A percentile compares a stretch with the other conserved stretches of the same genome.
Evolutionary conservation across 2,329 filamentous ascomycete genomes (phyloP).

Genomic region (Fusarium protoensiforme): DNA sequence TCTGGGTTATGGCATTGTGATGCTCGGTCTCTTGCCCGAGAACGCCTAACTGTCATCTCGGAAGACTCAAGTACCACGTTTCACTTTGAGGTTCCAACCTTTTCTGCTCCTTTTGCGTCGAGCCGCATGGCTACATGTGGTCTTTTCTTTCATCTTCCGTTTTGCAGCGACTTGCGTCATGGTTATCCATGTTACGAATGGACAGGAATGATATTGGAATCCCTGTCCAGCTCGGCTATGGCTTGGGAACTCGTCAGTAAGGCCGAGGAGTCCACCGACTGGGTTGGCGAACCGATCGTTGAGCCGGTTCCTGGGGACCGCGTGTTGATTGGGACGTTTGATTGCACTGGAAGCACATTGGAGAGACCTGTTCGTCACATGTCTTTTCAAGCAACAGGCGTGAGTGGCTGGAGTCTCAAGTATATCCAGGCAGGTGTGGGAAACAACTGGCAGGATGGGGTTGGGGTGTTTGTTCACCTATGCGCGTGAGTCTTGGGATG

Average conservation of each 20-base stretch:
- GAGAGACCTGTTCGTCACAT: neutral
- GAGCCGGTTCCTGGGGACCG: constrained; percentile 6
- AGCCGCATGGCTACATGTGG: constrained; percentile 2
- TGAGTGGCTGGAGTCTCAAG: constrained; percentile 10
- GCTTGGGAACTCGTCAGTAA: constrained; percentile 6
- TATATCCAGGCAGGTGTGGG: constrained; percentile 4
- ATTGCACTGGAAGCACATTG: neutral
- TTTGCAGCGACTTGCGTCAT: constrained; percentile 7
- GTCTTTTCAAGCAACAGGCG: constrained; percentile 2
- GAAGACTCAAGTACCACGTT: constrained; percentile 11
- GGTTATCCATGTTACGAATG: constrained; percentile 17
- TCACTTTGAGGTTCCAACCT: constrained; percentile 3
- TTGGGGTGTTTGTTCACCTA: constrained; percentile 8
- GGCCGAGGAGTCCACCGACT: neutral
- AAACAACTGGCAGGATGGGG: constrained; percentile 9
- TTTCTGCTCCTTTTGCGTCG: neutral
- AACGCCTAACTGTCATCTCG: constrained; percentile 8
- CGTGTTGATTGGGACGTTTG: constrained; percentile 7
- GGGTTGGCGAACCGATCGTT: neutral
- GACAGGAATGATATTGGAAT: constrained; percentile 9
- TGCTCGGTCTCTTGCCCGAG: neutral
- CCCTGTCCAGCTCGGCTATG: constrained; percentile 9
- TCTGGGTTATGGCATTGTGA: constrained; percentile 1
- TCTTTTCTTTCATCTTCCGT: constrained; percentile 16
- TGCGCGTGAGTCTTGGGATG: neutral